phyloP scores from a whole-genome alignment of 1,139 yeast species.

The Schwanniomyces etchellsii region DNA sequence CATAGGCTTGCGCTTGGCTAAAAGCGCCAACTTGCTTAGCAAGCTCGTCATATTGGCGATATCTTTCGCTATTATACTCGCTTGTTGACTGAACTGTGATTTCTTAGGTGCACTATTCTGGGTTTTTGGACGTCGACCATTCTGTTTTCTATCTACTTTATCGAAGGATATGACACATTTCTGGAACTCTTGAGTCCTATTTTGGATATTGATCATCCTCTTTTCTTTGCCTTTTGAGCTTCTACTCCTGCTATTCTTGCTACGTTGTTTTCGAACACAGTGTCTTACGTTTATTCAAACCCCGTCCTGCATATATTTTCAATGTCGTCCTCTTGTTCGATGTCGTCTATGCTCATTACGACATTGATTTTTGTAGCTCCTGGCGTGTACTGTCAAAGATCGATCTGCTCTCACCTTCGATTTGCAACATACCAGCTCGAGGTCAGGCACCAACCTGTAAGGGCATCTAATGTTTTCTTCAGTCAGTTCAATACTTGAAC shows the following conservation, averaged over 20 bases:
- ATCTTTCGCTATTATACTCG: conserved; percentile 82
- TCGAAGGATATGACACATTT: conserved; percentile 74
- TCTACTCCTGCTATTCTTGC: not conserved
- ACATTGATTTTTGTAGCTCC: too few species aligned
- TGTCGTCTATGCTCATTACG: too few species aligned
- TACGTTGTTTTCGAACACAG: too few species aligned
- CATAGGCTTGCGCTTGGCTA: conserved; percentile 88
- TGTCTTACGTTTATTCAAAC: too few species aligned
- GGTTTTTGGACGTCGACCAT: conserved; percentile 6
- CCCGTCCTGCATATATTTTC: too few species aligned
- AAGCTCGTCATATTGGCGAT: conserved; percentile 85
- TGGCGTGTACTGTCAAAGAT: too few species aligned
- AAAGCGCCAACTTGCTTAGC: conserved; percentile 69
- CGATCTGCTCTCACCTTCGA: too few species aligned
- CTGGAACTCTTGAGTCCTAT: conserved; percentile 80
- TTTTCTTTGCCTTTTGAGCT: not conserved
- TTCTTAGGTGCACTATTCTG: conserved; percentile 20
- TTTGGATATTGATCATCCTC: conserved; percentile 41
- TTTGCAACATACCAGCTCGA: too few species aligned
- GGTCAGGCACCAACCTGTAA: too few species aligned
- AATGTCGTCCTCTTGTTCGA: too few species aligned
- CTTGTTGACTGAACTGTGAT: conserved; percentile 74
- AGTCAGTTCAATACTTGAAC: too few species aligned
- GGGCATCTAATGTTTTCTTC: too few species aligned
- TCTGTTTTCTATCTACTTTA: conserved; percentile 44